A percentile compares a stretch with the other conserved stretches of the same genome.
Evolutionary conservation across 495 filamentous ascomycete genomes (phyloP).

Genomic region (Pyronema domesticum): DNA sequence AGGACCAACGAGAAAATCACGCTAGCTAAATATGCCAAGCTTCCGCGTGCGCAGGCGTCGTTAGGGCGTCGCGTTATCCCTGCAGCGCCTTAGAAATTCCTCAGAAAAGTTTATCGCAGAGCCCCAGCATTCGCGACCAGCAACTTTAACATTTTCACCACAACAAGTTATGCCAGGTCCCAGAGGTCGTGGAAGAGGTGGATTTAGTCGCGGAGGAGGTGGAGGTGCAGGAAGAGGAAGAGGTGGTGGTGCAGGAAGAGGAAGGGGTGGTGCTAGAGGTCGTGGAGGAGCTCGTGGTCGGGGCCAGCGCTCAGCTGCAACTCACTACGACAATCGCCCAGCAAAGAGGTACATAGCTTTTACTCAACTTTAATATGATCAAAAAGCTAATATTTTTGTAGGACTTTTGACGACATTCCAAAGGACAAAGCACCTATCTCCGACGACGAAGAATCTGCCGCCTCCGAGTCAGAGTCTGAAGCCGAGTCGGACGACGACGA

Average conservation of each 20-base stretch:
- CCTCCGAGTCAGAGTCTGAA: constrained; percentile 12
- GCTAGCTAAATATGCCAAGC: too few relatives aligned
- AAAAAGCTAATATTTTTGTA: neutral
- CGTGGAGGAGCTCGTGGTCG: constrained; percentile 3
- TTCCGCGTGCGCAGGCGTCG: too few relatives aligned
- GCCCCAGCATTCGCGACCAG: neutral
- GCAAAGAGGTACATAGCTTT: constrained; percentile 13
- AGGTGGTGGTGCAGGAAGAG: constrained; percentile 17
- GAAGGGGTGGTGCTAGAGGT: constrained; percentile 17
- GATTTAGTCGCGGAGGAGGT: constrained; percentile 14
- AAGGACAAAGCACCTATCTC: constrained; percentile 1
- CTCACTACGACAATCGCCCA: constrained; percentile 12
- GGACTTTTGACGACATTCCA: neutral
- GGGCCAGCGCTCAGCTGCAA: neutral
- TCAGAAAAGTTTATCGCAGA: constrained; percentile 4
- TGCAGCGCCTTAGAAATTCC: neutral
- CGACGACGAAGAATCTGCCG: constrained; percentile 9
- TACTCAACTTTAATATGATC: neutral
- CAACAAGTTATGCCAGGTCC: neutral
- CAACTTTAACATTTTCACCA: neutral
- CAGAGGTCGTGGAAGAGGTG: constrained; percentile 18
- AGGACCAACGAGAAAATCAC: too few relatives aligned
- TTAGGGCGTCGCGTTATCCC: neutral
- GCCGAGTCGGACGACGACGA: constrained; percentile 18
- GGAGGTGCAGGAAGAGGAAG: constrained; percentile 8